Evolutionary conservation across 495 filamentous ascomycete species (phyloP), one percentile per base, ranked within the genome.

Genomic region (Geopyxis carbonaria): DNA sequence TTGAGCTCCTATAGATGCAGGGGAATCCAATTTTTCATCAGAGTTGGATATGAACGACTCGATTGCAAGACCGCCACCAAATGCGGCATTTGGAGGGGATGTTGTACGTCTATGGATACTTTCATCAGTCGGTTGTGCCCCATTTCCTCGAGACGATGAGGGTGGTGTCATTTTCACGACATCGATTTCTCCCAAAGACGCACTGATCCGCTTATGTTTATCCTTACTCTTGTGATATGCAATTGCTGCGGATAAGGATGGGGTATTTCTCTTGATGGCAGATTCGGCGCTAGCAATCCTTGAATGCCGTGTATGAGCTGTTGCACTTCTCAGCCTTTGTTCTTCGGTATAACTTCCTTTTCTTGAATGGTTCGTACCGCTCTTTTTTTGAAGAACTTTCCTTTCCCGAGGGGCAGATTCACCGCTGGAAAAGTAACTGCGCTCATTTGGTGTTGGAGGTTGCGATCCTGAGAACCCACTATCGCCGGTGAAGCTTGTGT

Each of bases 341-440:
- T 85, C 78, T 35, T 83, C 78, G 5, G 76, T 68, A 49, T 82
- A 76, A 49, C 76, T 84, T 11, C 11, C 34, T 42, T 80, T 75
- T 25, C 68, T 63, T 22, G 71, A 70, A 58, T 76, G 72, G 34
- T 65, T 24, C 58, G 57, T 18, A 57, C 52, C 72, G 41, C 76
- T 73, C 36, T 79, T 75, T 61, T 93, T 95, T 53, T 78, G 73
- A 45, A 93, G 61, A 35, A 86, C 68, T 53, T 84, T 89, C 34
- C 80, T 70, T 30, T 62, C 66, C 34, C 75, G 72, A n/a, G 67
- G 62, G 42, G 93, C 83, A 5, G 72, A 62, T 51, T 97, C 89
- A 7, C 78, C 76, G 4, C 84, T 82, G 1, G 89, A 95, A 54
- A 93, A 92, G 57, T 95, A 95, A 14, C 85, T 89, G 16, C 83